Base-by-base conservation (phyloP, 306 rosid genomes). In the Vicia sativa region DNA sequence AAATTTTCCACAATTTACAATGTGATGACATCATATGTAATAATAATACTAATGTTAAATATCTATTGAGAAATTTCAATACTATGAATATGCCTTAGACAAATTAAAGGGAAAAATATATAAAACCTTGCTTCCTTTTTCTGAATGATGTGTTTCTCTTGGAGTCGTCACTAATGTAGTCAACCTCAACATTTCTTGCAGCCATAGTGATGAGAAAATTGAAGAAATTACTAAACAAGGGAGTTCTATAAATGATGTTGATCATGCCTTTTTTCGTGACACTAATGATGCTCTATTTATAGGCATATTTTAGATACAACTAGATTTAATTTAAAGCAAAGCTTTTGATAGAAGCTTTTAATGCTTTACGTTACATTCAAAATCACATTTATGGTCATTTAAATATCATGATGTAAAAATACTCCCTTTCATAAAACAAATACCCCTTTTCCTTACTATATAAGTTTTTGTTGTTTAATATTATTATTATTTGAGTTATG, bases 61-160 rank as follows among this genome's bases (percentile, higher is more conserved):
- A 5, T 6, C 49, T 13, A 45, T 6, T n/a, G 9, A 4, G 13
- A 43, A 43, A 50, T 48, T 7, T 19, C 1, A 19, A 19, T 52
- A 12, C 18, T 52, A 9, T 58, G 25, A 2, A 34, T 58, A 19
- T 19, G 13, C 7, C 25, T 9, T 21, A 52, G 8, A 23, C 5
- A 57, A 57, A 57, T 29, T n/a, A 6, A 10, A 7, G 2, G 12
- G 4, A 12, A 62, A 13, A n/a, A 2, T 16, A 16, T 37, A 7
- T 37, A 49, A 5, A 18, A 62, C 67, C 67, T 19, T 13, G 3
- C 28, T 67, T 67, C 39, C 82, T 73, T 19, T 71, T 80, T 11
- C 12, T 66, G 14, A 41, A 66, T 3, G 84, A 13, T 1, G 50
- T 5, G 9, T 42, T 80, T 38, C 84, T 75, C 11, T 43, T 59